A percentile compares a stretch with the other conserved stretches of the same genome.
Evolutionary conservation across 2,329 filamentous ascomycete genomes (phyloP).

Genomic region (Colletotrichum theobromicola): DNA sequence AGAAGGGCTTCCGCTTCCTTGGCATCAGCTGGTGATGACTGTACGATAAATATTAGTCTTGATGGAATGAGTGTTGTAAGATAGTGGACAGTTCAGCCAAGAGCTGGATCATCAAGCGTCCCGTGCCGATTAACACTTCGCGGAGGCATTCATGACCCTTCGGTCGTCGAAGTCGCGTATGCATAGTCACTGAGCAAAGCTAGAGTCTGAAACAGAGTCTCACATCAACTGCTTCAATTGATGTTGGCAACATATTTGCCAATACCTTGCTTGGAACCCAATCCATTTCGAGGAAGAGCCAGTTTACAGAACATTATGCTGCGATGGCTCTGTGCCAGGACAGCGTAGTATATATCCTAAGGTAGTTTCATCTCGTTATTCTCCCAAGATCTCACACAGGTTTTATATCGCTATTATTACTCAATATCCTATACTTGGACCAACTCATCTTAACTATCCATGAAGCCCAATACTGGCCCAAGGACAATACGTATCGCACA

Average conservation of each 20-base stretch:
- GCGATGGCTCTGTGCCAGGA: not conserved
- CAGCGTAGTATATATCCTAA: not conserved
- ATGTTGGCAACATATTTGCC: not conserved
- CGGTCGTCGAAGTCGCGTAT: not conserved
- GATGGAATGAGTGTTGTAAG: not conserved
- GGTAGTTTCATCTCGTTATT: not conserved
- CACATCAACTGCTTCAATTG: not conserved
- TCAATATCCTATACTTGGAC: not conserved
- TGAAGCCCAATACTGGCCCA: not conserved
- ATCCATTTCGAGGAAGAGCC: not conserved
- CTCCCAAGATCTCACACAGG: not conserved
- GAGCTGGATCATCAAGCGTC: not conserved
- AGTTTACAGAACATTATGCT: not conserved
- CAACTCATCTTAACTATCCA: not conserved
- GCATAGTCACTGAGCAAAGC: not conserved
- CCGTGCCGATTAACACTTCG: not conserved
- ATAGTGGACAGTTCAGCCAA: not conserved
- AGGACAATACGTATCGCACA: not conserved
- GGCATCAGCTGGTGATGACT: conserved; percentile 63
- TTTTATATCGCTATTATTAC: not conserved
- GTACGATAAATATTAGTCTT: not conserved
- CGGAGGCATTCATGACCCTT: not conserved
- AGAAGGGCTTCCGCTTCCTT: conserved; percentile 60
- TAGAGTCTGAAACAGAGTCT: not conserved
- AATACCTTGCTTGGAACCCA: not conserved